phyloP scores from a whole-genome alignment of 306 rosid genomes.

The Ziziphus jujuba region DNA sequence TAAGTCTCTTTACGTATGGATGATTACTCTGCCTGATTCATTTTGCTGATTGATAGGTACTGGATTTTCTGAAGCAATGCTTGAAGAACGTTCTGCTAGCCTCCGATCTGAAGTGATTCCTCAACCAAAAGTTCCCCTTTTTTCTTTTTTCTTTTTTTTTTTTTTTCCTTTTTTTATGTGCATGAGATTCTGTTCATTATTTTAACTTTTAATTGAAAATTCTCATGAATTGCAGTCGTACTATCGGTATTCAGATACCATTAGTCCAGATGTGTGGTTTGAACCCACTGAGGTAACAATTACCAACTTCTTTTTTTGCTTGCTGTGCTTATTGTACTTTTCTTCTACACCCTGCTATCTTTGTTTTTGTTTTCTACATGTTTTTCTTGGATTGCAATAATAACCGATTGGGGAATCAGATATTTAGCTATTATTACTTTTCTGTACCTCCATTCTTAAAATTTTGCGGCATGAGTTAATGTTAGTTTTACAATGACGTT shows the following conservation, averaged over 20 bases:
- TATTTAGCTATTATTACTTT: not conserved
- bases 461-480: not conserved
- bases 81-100: conserved; percentile 74
- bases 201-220: conserved; percentile 17
- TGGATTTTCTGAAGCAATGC: conserved; percentile 73
- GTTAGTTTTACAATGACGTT: not conserved
- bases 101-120: conserved; percentile 76
- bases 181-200: conserved; percentile 3
- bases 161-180: not conserved
- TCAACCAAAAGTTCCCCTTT: conserved; percentile 60
- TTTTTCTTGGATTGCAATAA: not conserved
- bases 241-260: conserved; percentile 63
- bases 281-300: conserved; percentile 72
- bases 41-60: conserved; percentile 52
- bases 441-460: not conserved
- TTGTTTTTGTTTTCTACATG: conserved; percentile 2
- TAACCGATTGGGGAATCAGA: not conserved
- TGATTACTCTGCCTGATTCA: conserved; percentile 27
- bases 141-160: not conserved
- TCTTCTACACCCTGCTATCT: not conserved
- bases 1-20: conserved; percentile 12
- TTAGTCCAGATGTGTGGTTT: conserved; percentile 92
- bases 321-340: conserved; percentile 7
- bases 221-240: conserved; percentile 56
- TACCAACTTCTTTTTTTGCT: conserved; percentile 20